Evolutionary conservation across 2,329 filamentous ascomycete species (phyloP).

Genomic region (Clarireedia hainanense): DNA sequence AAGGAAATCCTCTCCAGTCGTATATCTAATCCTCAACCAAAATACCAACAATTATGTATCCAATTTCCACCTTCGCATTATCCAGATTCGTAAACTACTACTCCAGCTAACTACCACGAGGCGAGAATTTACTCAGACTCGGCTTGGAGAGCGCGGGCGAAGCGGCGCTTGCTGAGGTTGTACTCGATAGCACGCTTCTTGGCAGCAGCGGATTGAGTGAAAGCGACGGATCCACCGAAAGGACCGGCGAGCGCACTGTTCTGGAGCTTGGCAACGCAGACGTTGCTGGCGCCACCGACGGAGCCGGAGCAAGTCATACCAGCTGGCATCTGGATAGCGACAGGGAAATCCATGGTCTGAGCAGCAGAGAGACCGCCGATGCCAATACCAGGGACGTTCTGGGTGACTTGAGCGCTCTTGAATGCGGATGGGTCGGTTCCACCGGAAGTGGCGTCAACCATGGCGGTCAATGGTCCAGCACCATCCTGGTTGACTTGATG

Average conservation of each 20-base stretch:
- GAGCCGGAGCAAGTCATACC: slow-evolving; percentile 59
- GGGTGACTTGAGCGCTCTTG: slow-evolving; percentile 47
- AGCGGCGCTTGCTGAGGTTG: slow-evolving; percentile 31
- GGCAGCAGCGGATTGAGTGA: slow-evolving; percentile 50
- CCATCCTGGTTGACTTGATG: slow-evolving; percentile 67
- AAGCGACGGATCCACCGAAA: slow-evolving; percentile 59
- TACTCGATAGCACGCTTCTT: slow-evolving; percentile 56
- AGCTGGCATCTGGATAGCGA: slow-evolving; percentile 56
- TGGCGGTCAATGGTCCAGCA: slow-evolving; percentile 53
- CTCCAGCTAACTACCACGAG: not conserved
- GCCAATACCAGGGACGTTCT: slow-evolving; percentile 49
- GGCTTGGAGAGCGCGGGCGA: slow-evolving; percentile 23
- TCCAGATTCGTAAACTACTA: not conserved
- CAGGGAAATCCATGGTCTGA: slow-evolving; percentile 54
- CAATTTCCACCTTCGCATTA: not conserved
- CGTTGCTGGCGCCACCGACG: slow-evolving; percentile 50
- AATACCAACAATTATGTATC: not conserved
- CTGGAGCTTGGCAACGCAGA: slow-evolving; percentile 58
- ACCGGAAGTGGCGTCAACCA: slow-evolving; percentile 54
- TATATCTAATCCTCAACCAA: not conserved
- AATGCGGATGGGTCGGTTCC: slow-evolving; percentile 54
- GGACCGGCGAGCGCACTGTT: slow-evolving; percentile 56
- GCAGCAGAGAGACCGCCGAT: slow-evolving; percentile 46
- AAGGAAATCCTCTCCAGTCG: not conserved
- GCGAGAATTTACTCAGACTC: slow-evolving; percentile 15